phyloP scores from a whole-genome alignment of 1,139 yeast genomes.

The Pneumocystis carinii region DNA sequence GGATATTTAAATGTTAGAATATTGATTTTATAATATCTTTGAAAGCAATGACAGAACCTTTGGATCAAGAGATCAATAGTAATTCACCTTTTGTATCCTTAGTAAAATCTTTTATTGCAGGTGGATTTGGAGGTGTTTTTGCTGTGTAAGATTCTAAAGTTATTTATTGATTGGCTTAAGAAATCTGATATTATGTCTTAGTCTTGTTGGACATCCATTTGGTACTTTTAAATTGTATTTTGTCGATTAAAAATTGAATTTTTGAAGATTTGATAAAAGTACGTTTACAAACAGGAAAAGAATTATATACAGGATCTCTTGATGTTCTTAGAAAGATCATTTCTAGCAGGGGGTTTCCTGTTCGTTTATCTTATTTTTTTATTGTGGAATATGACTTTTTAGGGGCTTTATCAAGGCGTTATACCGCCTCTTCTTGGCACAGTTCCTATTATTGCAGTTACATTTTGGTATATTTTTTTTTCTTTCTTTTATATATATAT shows the following conservation, averaged over 20 bases:
- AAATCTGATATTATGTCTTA: background rate
- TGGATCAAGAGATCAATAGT: no score
- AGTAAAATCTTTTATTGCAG: background rate
- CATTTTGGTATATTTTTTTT: slow-evolving; percentile 51
- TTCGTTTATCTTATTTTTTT: slow-evolving; percentile 2
- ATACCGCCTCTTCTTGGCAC: slow-evolving; percentile 85
- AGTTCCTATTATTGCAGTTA: slow-evolving; percentile 95
- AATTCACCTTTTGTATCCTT: background rate
- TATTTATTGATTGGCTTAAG: background rate
- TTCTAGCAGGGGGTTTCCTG: slow-evolving; percentile 48
- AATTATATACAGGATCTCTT: slow-evolving; percentile 43
- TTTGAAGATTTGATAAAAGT: slow-evolving; percentile 92
- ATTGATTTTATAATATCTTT: background rate
- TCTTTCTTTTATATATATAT: slow-evolving; percentile 33
- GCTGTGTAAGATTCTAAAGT: background rate
- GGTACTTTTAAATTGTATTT: background rate
- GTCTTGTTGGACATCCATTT: background rate
- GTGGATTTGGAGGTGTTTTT: background rate
- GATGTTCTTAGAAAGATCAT: slow-evolving; percentile 59
- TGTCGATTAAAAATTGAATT: slow-evolving; percentile 28
- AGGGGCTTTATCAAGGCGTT: slow-evolving; percentile 75
- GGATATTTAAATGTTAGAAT: background rate
- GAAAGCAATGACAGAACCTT: background rate
- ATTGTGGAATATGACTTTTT: background rate
- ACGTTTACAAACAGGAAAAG: slow-evolving; percentile 55